phyloP scores from a whole-genome alignment of 768 basidiomycete species.

The Tremella yokohamensis region DNA sequence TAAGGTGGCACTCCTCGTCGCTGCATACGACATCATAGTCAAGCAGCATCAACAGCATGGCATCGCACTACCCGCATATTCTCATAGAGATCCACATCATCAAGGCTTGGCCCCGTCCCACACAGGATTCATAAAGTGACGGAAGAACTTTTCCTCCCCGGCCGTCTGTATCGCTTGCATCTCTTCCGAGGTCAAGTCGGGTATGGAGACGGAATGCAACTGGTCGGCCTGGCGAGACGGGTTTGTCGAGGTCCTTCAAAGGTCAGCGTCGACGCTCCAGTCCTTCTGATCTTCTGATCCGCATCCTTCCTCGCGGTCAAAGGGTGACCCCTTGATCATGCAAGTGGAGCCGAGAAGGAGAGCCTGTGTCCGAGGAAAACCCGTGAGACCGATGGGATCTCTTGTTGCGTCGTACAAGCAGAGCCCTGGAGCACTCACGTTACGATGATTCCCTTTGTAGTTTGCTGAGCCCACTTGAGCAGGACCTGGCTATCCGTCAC shows the following conservation, averaged over 20 bases:
- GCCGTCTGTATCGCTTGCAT: background rate
- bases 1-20: no score
- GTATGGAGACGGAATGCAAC: conserved; percentile 1
- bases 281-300: background rate
- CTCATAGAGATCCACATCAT: background rate
- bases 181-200: background rate
- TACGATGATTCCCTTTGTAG: conserved; percentile 26
- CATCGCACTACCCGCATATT: no score
- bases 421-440: conserved; percentile 26
- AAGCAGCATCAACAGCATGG: no score
- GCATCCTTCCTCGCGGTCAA: background rate
- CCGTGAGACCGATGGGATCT: no score
- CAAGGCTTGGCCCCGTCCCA: conserved; percentile 7
- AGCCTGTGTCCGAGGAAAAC: background rate
- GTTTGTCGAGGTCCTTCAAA: conserved; percentile 3
- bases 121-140: conserved; percentile 2
- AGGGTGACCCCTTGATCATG: background rate
- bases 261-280: background rate
- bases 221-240: conserved; percentile 4
- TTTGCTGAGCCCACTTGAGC: conserved; percentile 35
- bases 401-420: no score
- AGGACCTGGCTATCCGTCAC: conserved; percentile 35
- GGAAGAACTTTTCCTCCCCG: conserved; percentile 4
- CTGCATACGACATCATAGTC: no score
- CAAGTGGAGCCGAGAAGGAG: background rate